Base-by-base conservation (phyloP, 345 rosid species). In the Hypericum androsaemum region DNA sequence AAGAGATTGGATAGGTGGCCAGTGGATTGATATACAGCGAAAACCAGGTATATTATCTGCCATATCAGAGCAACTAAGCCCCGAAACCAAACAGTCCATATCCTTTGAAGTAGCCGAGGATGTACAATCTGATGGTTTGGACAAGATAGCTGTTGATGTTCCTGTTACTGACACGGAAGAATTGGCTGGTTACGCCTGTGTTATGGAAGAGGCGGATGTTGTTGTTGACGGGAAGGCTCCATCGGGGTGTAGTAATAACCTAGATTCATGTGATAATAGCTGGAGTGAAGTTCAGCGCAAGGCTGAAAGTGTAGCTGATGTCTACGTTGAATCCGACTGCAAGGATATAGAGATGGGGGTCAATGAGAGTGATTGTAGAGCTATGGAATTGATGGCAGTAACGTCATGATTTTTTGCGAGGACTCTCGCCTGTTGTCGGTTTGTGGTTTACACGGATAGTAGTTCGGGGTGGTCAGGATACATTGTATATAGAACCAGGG, bases 1-100 rank as follows among this genome's bases (percentile, higher is more conserved):
- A 16, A 77, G 54, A 63, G 78, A 77, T 43, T 77, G 81, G 81
- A 50, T 67, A 41, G 59, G 53, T 17, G 51, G 55, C 75, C 70
- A 53, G 57, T 77, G 81, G 81, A 63, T 73, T 45, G 69, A 71
- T 39, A 54, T 70, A 28, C 56, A 62, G 51, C 51, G 57, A 43
- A 64, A 66, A 58, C 54, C 78, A 5, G 63, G 71, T 45, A 57
- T 70, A 52, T 51, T 54, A 22, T 70, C 89, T n/a, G 66, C 60
- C 55, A 66, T 87, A 67, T 66, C 77, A 43, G 43, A 69, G 41
- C 53, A 61, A 44, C 17, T 50, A 61, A 65, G 60, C 54, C 69
- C 53, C 0, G 90, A 76, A 43, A 70, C 56, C 42, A 84, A 77
- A 77, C 41, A 66, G 63, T 71, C 82, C 57, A 41, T 61, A 39